A percentile compares a stretch with the other conserved stretches of the same genome.
Conservation (phyloP, 495 filamentous ascomycete genomes). For the Cryomyces minteri region DNA sequence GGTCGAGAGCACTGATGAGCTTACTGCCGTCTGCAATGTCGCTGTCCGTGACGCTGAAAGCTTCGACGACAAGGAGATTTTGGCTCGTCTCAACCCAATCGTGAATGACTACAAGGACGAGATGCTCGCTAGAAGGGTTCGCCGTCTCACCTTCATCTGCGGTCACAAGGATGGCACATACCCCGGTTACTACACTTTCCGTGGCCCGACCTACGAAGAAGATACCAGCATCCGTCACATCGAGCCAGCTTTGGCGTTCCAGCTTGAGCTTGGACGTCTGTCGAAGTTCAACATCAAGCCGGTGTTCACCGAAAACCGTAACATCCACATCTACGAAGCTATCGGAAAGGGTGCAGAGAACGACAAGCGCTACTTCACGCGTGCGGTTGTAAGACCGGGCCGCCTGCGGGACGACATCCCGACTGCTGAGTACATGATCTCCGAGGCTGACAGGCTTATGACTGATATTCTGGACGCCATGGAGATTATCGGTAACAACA, state of each 20-base stretch:
- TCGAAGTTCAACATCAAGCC: slow-evolving; percentile 96
- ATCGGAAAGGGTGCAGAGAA: slow-evolving; percentile 83
- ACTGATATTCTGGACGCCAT: slow-evolving; percentile 95
- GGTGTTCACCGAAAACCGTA: slow-evolving; percentile 96
- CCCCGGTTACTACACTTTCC: slow-evolving; percentile 95
- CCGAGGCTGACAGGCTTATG: slow-evolving; percentile 88
- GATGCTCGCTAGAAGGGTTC: slow-evolving; percentile 57
- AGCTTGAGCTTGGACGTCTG: slow-evolving; percentile 83
- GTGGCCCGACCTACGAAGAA: slow-evolving; percentile 74
- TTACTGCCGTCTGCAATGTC: slow-evolving; percentile 81
- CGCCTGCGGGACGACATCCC: slow-evolving; percentile 92
- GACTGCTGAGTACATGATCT: slow-evolving; percentile 93
- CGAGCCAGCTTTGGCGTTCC: slow-evolving; percentile 92
- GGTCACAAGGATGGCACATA: slow-evolving; percentile 89
- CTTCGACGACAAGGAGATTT: slow-evolving; percentile 63
- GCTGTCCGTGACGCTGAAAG: slow-evolving; percentile 82
- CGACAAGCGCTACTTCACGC: slow-evolving; percentile 95
- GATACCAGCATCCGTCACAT: slow-evolving; percentile 92
- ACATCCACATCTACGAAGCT: slow-evolving; percentile 96
- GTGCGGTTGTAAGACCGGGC: slow-evolving; percentile 80
- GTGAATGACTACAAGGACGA: slow-evolving; percentile 75
- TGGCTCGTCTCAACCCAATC: slow-evolving; percentile 51
- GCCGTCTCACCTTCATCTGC: slow-evolving; percentile 89
- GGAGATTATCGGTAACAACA: slow-evolving; percentile 97
- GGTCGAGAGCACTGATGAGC: slow-evolving; percentile 45